These are phyloP conservation scores for Hevea brasiliensis DNA, from an alignment of 345 rosid species.

Conservation along the genomic window DNA sequence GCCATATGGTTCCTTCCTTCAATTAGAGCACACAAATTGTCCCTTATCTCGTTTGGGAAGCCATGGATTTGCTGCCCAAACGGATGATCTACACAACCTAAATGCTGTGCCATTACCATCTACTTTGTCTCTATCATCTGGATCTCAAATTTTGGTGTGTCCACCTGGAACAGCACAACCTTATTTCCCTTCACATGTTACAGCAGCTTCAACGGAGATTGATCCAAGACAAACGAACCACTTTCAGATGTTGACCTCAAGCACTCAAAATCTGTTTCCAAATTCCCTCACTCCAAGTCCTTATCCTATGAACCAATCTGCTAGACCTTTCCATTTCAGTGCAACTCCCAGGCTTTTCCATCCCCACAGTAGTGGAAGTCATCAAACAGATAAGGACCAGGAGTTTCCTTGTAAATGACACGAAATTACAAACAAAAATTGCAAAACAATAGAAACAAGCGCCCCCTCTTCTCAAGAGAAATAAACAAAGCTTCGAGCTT, in stretches of 20 bases:
- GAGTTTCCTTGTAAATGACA: constrained; percentile 31
- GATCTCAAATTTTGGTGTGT: constrained; percentile 48
- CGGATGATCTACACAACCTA: constrained; percentile 37
- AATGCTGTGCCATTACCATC: constrained; percentile 56
- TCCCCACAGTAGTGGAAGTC: constrained; percentile 25
- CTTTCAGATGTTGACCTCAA: constrained; percentile 49
- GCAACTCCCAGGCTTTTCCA: constrained; percentile 33
- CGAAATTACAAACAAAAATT: constrained; percentile 4
- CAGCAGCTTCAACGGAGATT: neutral
- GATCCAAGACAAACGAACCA: constrained; percentile 45
- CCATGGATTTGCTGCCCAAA: constrained; percentile 34
- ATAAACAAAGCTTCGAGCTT: constrained; percentile 12
- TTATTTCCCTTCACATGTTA: constrained; percentile 18
- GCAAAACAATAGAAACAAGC: neutral
- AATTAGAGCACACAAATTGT: constrained; percentile 47
- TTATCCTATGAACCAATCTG: constrained; percentile 25
- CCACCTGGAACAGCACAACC: constrained; percentile 29
- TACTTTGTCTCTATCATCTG: constrained; percentile 42
- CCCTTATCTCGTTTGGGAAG: constrained; percentile 32
- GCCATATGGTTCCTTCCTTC: constrained; percentile 41
- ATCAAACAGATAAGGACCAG: constrained; percentile 24
- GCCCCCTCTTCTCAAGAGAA: neutral
- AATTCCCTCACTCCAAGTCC: constrained; percentile 16
- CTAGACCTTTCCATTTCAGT: constrained; percentile 33
- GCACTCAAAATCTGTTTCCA: constrained; percentile 30